phyloP scores from a whole-genome alignment of 768 basidiomycete genomes.

The Amanita subjunquillea region DNA sequence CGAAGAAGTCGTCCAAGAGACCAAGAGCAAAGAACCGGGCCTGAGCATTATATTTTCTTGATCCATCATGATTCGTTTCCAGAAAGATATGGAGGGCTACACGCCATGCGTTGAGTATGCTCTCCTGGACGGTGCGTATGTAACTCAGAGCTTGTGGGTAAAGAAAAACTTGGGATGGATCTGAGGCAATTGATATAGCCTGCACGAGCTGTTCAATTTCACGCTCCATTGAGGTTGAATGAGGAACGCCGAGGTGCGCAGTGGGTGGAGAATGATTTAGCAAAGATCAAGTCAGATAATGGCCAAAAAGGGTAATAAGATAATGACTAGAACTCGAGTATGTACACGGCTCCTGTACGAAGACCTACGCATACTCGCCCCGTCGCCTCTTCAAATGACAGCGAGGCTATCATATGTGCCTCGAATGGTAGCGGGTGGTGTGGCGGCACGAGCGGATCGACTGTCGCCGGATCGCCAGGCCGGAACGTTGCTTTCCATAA shows the following conservation, averaged over 20 bases:
- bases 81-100: constrained; percentile 70
- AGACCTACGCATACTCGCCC: constrained; percentile 42
- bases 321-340: constrained; percentile 26
- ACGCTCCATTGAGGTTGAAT: constrained; percentile 45
- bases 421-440: constrained; percentile 43
- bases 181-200: constrained; percentile 83
- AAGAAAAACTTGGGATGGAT: constrained; percentile 57
- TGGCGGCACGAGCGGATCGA: constrained; percentile 31
- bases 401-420: constrained; percentile 29
- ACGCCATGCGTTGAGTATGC: constrained; percentile 69
- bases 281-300: constrained; percentile 5
- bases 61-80: constrained; percentile 47
- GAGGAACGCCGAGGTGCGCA: constrained; percentile 1
- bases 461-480: constrained; percentile 12
- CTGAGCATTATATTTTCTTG: constrained; percentile 57
- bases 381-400: constrained; percentile 47
- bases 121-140: constrained; percentile 67
- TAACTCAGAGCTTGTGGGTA: constrained; percentile 86
- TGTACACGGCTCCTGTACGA: constrained; percentile 42
- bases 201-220: constrained; percentile 70
- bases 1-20: constrained; percentile 74
- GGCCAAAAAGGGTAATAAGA: constrained; percentile 2
- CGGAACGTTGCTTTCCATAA: constrained; percentile 43
- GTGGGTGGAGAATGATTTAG: not conserved
- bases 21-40: constrained; percentile 75